Evolutionary conservation across 306 rosid genomes (phyloP), one percentile per base, ranked within the genome.

Genomic region (Vigna hirtella): DNA sequence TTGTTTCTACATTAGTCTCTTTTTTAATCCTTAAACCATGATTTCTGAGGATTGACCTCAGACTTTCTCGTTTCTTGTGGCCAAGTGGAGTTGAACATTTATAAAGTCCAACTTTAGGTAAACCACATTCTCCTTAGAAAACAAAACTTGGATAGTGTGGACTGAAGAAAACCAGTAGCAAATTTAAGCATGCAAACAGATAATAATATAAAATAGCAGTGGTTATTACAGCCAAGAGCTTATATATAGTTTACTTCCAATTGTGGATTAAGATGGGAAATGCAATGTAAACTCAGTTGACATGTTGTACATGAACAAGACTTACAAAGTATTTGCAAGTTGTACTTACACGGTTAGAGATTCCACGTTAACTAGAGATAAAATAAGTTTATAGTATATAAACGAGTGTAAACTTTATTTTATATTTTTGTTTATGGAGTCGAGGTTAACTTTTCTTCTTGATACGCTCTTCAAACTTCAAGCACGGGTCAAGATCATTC

Each of bases 1-100:
- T 28, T 61, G 52, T 74, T 74, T 6, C 20, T 6, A 32, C 14
- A 32, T 48, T 28, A 47, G 7, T 34, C 8, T 63, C 16, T 17
- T 47, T 7, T 62, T 61, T 61, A 43, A 2, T 10, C 42, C 8
- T n/a, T 34, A 11, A 5, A 49, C 69, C 4, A 20, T 26, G 42
- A 56, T 67, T 68, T 68, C n/a, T 18, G 12, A 40, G 62, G 67
- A 59, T 78, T 57, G 76, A 78, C 82, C 42, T 30, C 58, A 18
- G 26, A 45, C 56, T 40, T 42, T n/a, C 12, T 68, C 16, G 47
- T 8, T 57, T 58, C 13, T 58, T 30, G 40, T 7, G 10, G 77
- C 40, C 52, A 78, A 69, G 52, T 78, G 62, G 82, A 45, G 71
- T 69, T 55, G 71, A 70, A 69, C 40, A 57, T 78, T 58, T 24